Evolutionary conservation across 2,329 filamentous ascomycete species (phyloP), one percentile per base, ranked within the genome.

Genomic region (Aureobasidium pullulans): DNA sequence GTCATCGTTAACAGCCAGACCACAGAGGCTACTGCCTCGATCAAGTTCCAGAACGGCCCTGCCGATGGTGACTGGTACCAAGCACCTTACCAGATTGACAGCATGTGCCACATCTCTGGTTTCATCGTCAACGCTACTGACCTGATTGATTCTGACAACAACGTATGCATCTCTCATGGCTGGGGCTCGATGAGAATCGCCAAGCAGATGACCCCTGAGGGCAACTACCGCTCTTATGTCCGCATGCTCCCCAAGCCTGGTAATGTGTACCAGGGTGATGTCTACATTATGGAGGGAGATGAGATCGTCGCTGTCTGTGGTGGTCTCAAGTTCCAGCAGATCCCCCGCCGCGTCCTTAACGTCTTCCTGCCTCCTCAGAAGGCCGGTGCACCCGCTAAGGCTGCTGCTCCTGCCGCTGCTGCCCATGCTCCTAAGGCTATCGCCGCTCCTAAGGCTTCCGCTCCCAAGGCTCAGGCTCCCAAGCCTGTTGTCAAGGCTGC

Each of bases 281-380:
- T 84, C 42, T 84, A 83, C 71, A 78, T 84, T 64, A 77, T 84
- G 64, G 79, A 83, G 29, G 79, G 79, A n/a, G 76, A 80, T 50
- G 78, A 83, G 64, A 80, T 84, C 61, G 75, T 84, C 62, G 81
- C 80, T 60, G 72, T 84, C 62, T 79, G 83, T 60, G 79, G 79
- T 54, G 83, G 85, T 52, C 78, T 88, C 65, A 84, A 84, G 72
- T 88, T 88, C 76, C 81, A 84, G 69, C 78, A 82, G 64, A 85
- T 87, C 57, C 84, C 85, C 37, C 84, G 86, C 66, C 81, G 82
- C 66, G 77, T 85, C 28, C 76, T 88, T 62, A 86, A 87, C 75
- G 80, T 84, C 65, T 81, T 89, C 70, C 74, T 89, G 62, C 85
- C 86, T 58, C 84, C 84, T 1, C 76, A 78, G 49, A 81, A 81